Evolutionary conservation across 306 rosid genomes (phyloP), one percentile per base, ranked within the genome.

Genomic region (Datisca glomerata): DNA sequence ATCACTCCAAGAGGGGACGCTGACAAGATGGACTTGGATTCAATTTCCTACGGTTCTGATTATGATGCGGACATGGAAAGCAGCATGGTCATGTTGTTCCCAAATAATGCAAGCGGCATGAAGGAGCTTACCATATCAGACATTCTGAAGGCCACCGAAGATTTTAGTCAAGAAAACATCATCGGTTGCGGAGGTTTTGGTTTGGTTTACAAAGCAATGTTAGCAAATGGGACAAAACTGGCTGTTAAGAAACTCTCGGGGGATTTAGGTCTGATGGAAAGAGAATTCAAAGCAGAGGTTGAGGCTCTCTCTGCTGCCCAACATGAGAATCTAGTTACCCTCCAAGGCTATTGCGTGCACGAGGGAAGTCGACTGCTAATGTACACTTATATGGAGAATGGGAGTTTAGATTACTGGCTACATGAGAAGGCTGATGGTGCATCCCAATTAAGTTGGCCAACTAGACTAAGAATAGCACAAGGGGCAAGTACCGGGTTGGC

Each of bases 171-270:
- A 43, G 87, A 93, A 23, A 82, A 86, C 73, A 86, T 86, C 33
- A 51, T 86, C 21, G 96, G 94, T 24, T 86, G 96, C 29, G 96
- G 96, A 7, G 96, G 96, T 38, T 86, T 82, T 57, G 96, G 96
- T 51, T 71, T 86, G 75, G 96, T 86, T 57, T 86, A 82, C 57
- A 86, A 74, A 55, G 96, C 96, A 60, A 76, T 68, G 12, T 60
- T 86, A 45, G 67, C 76, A 18, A 57, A 79, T 50, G 96, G 94
- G 52, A 73, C 70, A 20, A 71, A 49, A 18, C 55, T 87, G 37
- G 96, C 96, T 51, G 72, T 87, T 58, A 87, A 87, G 72, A 87
- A 79, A 47, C 94, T 82, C 59, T 87, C 96, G 40, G 96, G 96
- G 45, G 94, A 87, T 59, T 44, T 76, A 67, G 96, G 93, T 37